Percentiles rank a stretch among this genome's conserved stretches.
These are phyloP conservation scores for Nicotiana noctiflora DNA, from an alignment of 257 asterid species.

Conservation along the genomic window DNA sequence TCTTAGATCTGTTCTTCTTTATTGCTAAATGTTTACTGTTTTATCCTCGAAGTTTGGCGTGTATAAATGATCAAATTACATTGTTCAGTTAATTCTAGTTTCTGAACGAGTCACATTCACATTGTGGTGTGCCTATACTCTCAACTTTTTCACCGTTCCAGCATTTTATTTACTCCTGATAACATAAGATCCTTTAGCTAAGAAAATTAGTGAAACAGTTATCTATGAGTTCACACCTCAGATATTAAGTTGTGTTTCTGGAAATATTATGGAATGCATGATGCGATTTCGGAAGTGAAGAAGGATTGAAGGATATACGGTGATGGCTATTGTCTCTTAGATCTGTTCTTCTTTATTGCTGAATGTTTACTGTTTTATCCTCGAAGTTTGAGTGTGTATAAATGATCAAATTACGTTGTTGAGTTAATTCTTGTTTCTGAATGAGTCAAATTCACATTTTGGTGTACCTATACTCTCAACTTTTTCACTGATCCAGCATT, in stretches of 20 bases:
- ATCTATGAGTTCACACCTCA: not conserved
- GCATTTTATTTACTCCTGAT: not conserved
- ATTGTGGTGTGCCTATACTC: not conserved
- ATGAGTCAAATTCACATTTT: not conserved
- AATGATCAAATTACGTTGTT: not conserved
- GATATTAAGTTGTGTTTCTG: not conserved
- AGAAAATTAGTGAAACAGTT: not conserved
- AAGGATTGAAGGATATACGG: constrained; percentile 96
- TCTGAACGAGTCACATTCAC: not conserved
- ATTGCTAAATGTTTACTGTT: not conserved
- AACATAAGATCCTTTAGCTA: no score
- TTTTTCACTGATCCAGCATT: not conserved
- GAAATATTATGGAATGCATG: not conserved
- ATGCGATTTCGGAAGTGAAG: constrained; percentile 97
- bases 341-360: not conserved
- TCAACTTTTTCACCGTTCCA: not conserved
- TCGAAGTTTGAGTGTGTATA: not conserved
- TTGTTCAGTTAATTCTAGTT: not conserved
- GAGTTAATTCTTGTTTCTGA: not conserved
- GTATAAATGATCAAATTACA: not conserved
- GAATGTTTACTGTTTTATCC: not conserved
- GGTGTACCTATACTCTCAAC: not conserved
- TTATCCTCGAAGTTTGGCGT: not conserved
- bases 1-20: not conserved
- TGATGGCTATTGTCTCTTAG: constrained; percentile 19